A percentile compares a stretch with the other conserved stretches of the same genome.
Evolutionary conservation across 495 filamentous ascomycete genomes (phyloP).

Genomic region (Penicillium robsamsonii): DNA sequence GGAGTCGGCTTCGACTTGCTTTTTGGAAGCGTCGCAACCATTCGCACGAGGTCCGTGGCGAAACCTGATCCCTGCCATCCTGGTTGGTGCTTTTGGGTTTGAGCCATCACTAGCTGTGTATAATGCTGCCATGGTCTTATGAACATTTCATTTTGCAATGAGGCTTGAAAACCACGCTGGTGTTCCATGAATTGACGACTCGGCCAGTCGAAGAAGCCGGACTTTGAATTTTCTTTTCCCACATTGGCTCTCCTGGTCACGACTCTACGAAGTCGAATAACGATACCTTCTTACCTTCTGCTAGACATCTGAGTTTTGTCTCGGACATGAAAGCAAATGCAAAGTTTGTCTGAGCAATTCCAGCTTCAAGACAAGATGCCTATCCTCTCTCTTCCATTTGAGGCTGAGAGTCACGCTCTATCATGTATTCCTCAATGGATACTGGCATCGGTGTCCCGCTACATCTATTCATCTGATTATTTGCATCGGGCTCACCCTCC

Average conservation of each 20-base stretch:
- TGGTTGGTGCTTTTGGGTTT: conserved; percentile 4
- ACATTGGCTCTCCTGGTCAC: conserved; percentile 10
- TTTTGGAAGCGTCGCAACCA: conserved; percentile 46
- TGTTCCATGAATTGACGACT: conserved; percentile 34
- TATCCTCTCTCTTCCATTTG: background rate
- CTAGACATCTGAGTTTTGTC: background rate
- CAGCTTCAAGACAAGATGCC: background rate
- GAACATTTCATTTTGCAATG: conserved; percentile 34
- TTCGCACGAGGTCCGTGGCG: conserved; percentile 39
- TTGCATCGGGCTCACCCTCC: conserved; percentile 19
- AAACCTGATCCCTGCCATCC: conserved; percentile 27
- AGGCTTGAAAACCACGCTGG: conserved; percentile 29
- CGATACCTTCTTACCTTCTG: conserved; percentile 4
- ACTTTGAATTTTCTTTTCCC: background rate
- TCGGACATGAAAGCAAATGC: background rate
- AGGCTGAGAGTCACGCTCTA: conserved; percentile 5
- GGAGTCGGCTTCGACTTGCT: conserved; percentile 45
- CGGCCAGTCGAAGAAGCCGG: background rate
- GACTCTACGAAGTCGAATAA: conserved; percentile 16
- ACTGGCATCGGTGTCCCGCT: conserved; percentile 4
- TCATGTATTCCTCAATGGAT: conserved; percentile 1
- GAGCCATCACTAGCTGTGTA: conserved; percentile 16
- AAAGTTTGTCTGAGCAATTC: background rate
- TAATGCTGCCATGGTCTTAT: conserved; percentile 33
- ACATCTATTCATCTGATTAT: conserved; percentile 5